These are phyloP conservation scores for Leptomonas pyrrhocoris DNA, from an alignment of 208 protist genomes.

Conservation along the genomic window DNA sequence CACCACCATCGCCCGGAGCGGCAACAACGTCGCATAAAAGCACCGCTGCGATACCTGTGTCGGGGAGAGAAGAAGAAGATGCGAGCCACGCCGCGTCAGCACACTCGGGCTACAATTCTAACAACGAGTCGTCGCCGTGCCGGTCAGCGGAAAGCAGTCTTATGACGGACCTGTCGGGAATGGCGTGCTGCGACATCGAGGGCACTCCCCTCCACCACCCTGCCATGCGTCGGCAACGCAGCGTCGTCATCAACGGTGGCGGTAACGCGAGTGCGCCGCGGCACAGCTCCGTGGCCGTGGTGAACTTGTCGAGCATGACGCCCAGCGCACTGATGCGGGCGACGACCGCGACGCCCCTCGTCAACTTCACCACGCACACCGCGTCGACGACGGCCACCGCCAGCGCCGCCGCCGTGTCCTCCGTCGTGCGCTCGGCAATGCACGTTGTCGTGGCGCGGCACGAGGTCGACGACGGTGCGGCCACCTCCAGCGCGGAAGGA, in stretches of 20 bases:
- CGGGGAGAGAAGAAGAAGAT: too few species aligned
- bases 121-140: too few species aligned
- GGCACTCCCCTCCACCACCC: too few species aligned
- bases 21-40: neutral
- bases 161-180: neutral
- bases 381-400: conserved; percentile 3
- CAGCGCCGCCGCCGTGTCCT: neutral
- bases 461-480: too few species aligned
- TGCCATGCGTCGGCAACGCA: too few species aligned
- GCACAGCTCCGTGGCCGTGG: neutral
- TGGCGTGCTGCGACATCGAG: neutral
- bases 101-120: too few species aligned
- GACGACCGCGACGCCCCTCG: neutral
- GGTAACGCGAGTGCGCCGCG: neutral
- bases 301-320: neutral
- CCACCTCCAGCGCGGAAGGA: too few species aligned
- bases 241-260: neutral
- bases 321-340: conserved; percentile 1
- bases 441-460: neutral
- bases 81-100: too few species aligned
- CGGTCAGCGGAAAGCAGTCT: conserved; percentile 22
- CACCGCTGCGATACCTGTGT: neutral
- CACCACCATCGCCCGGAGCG: neutral
- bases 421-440: conserved; percentile 1
- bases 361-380: conserved; percentile 12